Evolutionary conservation across 73 alveolate species (phyloP).

Genomic region (Paramecium sonneborni): DNA sequence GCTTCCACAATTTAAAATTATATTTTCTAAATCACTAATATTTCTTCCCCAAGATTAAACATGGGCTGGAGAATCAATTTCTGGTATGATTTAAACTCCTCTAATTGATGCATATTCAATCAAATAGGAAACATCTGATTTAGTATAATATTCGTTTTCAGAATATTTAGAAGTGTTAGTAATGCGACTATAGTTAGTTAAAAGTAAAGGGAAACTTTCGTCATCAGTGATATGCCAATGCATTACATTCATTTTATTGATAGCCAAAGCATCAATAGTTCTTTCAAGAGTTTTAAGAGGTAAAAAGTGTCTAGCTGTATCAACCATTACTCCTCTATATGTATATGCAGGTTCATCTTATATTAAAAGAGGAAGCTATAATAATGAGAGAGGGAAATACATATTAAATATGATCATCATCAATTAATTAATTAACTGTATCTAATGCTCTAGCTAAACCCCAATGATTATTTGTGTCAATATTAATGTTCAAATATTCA

Average conservation of each 20-base stretch:
- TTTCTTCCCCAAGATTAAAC: constrained; percentile 55
- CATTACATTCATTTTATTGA: constrained; percentile 79
- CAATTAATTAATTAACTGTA: constrained; percentile 45
- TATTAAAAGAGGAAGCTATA: constrained; percentile 68
- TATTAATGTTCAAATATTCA: background rate
- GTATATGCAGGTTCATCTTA: constrained; percentile 80
- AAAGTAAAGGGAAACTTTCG: constrained; percentile 81
- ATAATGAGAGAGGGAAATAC: background rate
- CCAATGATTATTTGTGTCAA: constrained; percentile 50
- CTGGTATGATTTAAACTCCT: constrained; percentile 86
- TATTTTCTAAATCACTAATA: constrained; percentile 22
- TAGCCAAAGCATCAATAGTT: constrained; percentile 70
- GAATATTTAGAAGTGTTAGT: constrained; percentile 75
- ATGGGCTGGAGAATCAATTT: constrained; percentile 91
- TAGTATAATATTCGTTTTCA: constrained; percentile 70
- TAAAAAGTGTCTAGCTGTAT: constrained; percentile 82
- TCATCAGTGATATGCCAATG: constrained; percentile 92
- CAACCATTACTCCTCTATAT: constrained; percentile 89
- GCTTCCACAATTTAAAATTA: constrained; percentile 5
- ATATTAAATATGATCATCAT: background rate
- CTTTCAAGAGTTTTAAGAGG: constrained; percentile 66
- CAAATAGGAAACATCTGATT: constrained; percentile 72
- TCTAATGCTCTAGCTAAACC: constrained; percentile 54
- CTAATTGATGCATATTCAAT: constrained; percentile 73
- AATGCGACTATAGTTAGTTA: constrained; percentile 71